phyloP scores from a whole-genome alignment of 495 filamentous ascomycete genomes.

The Aspergillus taichungensis region DNA sequence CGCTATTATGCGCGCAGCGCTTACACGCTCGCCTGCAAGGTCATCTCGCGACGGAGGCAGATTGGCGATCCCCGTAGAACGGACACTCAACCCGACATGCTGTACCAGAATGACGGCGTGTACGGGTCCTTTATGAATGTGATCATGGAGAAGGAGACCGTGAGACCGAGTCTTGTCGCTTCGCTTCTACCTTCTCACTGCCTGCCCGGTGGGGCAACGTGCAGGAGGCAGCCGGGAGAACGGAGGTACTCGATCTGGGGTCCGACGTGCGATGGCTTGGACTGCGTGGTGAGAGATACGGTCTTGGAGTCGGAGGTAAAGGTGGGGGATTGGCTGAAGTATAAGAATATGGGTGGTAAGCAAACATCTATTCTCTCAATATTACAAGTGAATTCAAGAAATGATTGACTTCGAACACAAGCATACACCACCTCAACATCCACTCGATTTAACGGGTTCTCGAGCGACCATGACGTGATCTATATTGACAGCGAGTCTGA shows the following conservation, averaged over 20 bases:
- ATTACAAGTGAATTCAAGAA: not conserved
- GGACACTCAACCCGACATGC: conserved; percentile 18
- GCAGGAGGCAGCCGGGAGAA: not conserved
- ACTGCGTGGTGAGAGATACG: conserved; percentile 14
- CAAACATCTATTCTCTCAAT: not conserved
- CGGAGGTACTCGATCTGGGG: conserved; percentile 28
- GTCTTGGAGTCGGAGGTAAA: conserved; percentile 15
- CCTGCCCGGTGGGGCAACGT: too few relatives aligned
- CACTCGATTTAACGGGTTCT: conserved; percentile 25
- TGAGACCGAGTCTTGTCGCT: not conserved
- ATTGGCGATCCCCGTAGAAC: conserved; percentile 3
- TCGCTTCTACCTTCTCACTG: not conserved
- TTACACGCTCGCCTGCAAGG: conserved; percentile 21
- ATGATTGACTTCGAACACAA: not conserved
- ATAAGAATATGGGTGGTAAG: conserved; percentile 27
- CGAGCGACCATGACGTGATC: conserved; percentile 2
- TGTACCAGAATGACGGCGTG: conserved; percentile 29
- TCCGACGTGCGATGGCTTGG: conserved; percentile 27
- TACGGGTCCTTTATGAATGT: conserved; percentile 28
- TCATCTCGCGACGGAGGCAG: conserved; percentile 21
- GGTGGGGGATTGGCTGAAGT: conserved; percentile 28
- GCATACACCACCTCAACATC: conserved; percentile 20
- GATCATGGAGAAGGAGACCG: conserved; percentile 14
- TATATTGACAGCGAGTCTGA: too few relatives aligned
- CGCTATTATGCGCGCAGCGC: conserved; percentile 18